These are phyloP conservation scores for Mortierella sp. DNA, from an alignment of 371 early-diverging fungal species.

Conservation along the genomic window DNA sequence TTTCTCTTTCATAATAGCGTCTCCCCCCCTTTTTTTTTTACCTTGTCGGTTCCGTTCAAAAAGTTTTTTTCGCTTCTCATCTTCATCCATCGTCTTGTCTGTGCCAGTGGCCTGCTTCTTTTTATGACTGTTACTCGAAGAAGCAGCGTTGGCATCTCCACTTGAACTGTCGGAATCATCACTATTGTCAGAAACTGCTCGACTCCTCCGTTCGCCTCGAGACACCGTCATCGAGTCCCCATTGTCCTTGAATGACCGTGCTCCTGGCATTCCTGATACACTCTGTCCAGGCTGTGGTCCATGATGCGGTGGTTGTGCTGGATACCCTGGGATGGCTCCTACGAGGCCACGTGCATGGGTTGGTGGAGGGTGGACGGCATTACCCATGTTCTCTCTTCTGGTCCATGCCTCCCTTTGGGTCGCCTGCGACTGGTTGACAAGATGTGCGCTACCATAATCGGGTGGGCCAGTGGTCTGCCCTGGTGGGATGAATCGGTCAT, in stretches of 20 bases:
- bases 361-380: slow-evolving; percentile 11
- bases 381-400: slow-evolving; percentile 31
- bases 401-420: slow-evolving; percentile 37
- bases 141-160: slow-evolving; percentile 13
- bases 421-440: slow-evolving; percentile 40
- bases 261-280: slow-evolving; percentile 32
- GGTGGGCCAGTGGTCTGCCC: slow-evolving; percentile 18
- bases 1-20: neutral
- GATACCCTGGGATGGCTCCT: neutral
- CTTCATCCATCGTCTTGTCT: slow-evolving; percentile 58
- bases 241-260: slow-evolving; percentile 15
- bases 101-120: slow-evolving; percentile 36
- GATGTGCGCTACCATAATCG: slow-evolving; percentile 34
- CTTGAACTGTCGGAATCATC: slow-evolving; percentile 46
- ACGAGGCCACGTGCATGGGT: slow-evolving; percentile 6
- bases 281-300: slow-evolving; percentile 19
- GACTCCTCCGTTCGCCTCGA: slow-evolving; percentile 24
- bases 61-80: slow-evolving; percentile 81
- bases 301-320: slow-evolving; percentile 19
- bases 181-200: slow-evolving; percentile 22
- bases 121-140: slow-evolving; percentile 3
- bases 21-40: slow-evolving; percentile 28
- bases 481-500: slow-evolving; percentile 23
- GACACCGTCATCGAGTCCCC: slow-evolving; percentile 19
- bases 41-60: slow-evolving; percentile 87